A percentile compares a stretch with the other conserved stretches of the same genome.
These are phyloP conservation scores for Phialophora verrucosa DNA, from an alignment of 2,329 filamentous ascomycete species.

Conservation along the genomic window DNA sequence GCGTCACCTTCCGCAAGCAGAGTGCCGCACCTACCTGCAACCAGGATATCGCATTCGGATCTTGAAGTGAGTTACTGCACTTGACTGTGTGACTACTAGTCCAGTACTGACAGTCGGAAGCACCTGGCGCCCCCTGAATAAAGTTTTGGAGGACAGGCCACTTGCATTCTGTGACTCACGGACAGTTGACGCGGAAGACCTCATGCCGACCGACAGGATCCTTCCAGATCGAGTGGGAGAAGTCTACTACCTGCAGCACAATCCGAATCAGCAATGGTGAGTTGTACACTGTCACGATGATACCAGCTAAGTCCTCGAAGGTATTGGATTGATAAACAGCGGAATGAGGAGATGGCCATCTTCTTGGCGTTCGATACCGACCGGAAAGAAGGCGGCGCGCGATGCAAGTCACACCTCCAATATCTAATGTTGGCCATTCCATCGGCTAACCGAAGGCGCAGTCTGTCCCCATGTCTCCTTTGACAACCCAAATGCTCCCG, in stretches of 20 bases:
- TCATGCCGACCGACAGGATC: slow-evolving; percentile 39
- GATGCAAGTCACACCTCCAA: slow-evolving; percentile 9
- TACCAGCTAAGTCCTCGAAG: slow-evolving; percentile 12
- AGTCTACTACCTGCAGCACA: slow-evolving; percentile 40
- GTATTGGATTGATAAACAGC: slow-evolving; percentile 41
- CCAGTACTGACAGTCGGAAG: slow-evolving; percentile 27
- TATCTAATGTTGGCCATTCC: neutral
- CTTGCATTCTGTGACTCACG: slow-evolving; percentile 39
- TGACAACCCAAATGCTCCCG: slow-evolving; percentile 12
- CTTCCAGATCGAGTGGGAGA: slow-evolving; percentile 38
- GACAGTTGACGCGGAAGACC: slow-evolving; percentile 35
- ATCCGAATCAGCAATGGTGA: slow-evolving; percentile 38
- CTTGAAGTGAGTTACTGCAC: neutral
- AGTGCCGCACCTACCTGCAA: neutral
- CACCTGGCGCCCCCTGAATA: slow-evolving; percentile 40
- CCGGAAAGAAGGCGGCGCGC: neutral
- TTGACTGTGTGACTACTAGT: neutral
- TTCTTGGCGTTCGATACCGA: slow-evolving; percentile 31
- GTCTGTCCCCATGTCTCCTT: slow-evolving; percentile 29
- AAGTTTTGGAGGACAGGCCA: slow-evolving; percentile 39
- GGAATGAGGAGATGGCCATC: slow-evolving; percentile 34
- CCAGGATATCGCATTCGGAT: neutral
- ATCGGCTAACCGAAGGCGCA: neutral
- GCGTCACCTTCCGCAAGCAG: neutral
- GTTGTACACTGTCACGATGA: neutral